Conservation (phyloP, 2,329 filamentous ascomycete species). For the Leptographium lundbergii region DNA sequence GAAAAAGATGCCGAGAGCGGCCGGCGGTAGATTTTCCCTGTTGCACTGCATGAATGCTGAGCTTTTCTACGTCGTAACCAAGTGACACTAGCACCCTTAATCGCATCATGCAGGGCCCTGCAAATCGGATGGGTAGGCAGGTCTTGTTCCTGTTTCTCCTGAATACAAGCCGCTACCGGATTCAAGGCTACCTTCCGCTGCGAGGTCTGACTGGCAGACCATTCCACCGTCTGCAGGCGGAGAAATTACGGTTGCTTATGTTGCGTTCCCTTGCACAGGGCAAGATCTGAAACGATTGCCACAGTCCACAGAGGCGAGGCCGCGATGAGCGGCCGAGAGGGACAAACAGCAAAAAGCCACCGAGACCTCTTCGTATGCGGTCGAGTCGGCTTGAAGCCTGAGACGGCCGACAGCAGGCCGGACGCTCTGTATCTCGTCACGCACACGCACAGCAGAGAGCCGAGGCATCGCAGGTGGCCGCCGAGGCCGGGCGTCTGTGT, state of each 20-base stretch:
- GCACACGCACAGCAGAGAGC: too few species aligned
- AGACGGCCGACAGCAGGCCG: too few species aligned
- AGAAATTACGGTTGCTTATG: not conserved
- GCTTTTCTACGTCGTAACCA: not conserved
- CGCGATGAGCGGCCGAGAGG: too few species aligned
- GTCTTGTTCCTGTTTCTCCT: not conserved
- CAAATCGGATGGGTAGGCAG: not conserved
- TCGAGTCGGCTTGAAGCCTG: too few species aligned
- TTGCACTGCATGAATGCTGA: not conserved
- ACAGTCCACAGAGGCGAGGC: too few species aligned
- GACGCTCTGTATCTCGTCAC: too few species aligned
- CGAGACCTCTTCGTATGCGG: too few species aligned
- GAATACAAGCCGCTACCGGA: not conserved
- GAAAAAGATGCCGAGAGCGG: not conserved
- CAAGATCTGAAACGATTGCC: too few species aligned
- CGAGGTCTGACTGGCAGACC: not conserved
- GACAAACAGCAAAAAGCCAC: too few species aligned
- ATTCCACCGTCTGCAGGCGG: not conserved
- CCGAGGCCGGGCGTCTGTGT: too few species aligned
- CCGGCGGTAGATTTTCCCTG: not conserved
- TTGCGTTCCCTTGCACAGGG: too few species aligned
- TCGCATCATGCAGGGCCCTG: not conserved
- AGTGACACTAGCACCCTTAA: not conserved
- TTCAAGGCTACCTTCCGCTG: not conserved
- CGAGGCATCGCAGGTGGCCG: too few species aligned